Evolutionary conservation across 2,329 filamentous ascomycete species (phyloP), one percentile per base, ranked within the genome.

Genomic region (Pestalotiopsis sp.): DNA sequence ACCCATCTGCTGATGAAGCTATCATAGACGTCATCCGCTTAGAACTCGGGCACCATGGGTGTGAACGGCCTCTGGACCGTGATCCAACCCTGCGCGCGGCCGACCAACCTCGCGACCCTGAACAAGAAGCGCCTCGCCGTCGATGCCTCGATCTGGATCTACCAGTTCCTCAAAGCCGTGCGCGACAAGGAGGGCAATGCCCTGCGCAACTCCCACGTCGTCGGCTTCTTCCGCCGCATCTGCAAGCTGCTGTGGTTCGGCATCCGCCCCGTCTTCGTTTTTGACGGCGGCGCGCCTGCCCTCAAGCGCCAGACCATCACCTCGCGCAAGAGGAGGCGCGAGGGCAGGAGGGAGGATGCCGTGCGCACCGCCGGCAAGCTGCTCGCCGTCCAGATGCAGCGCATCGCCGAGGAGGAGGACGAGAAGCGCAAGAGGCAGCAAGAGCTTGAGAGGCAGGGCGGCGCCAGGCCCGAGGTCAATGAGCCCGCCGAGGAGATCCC

Each of bases 121-220:
- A 98, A 98, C 80, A 93, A 93, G 74, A 98, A 97, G 82, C 94
- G 96, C 17, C 92, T 99, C 64, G 97, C 96, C 61, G 94, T 99
- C 73, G 96, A 99, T 82, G 96, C 97, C 69, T 98, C 95, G 13
- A 99, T 99, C 79, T 99, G 96, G 96, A 98, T 99, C 75, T 99
- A 99, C 85, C 96, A 99, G 78, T 99, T 99, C 77, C 90, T 99
- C 75, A 99, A 99, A 83, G 96, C 97, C 11, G 96, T 99, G 12
- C 95, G 96, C 75, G 96, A 99, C 82, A 98, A 98, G 77, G 96
- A 99, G 81, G 96, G 96, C 66, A 97, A 99, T 77, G 96, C 96
- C 1, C 86, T 99, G 65, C 93, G 95, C 72, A 99, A 98, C 83
- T 95, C 93, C 38, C 96, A 99, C 77, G 90, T 99, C 45, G 93